A percentile compares a stretch with the other conserved stretches of the same genome.
Conservation (phyloP, 2,329 filamentous ascomycete species). For the Colletotrichum paranaense region DNA sequence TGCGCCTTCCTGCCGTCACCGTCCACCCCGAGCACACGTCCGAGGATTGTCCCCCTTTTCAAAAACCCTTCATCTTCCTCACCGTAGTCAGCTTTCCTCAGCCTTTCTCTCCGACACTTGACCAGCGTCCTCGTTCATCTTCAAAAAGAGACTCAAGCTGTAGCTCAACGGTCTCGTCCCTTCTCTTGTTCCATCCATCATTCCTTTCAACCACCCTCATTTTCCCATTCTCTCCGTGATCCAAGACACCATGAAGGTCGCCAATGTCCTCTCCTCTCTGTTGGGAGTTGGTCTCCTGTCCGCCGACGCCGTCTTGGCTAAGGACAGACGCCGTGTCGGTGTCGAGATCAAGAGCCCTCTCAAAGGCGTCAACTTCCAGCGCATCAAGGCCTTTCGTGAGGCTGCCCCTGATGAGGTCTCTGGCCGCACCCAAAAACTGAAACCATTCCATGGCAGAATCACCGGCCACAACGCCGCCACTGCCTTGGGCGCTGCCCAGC, state of each 20-base stretch:
- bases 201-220: slow-evolving; percentile 23
- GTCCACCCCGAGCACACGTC: not conserved
- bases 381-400: slow-evolving; percentile 42
- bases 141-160: not conserved
- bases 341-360: slow-evolving; percentile 48
- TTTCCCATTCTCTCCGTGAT: not conserved
- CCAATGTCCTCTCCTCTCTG: slow-evolving; percentile 10
- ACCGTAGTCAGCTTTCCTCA: not conserved
- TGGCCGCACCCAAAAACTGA: slow-evolving; percentile 47
- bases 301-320: slow-evolving; percentile 7
- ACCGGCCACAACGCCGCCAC: slow-evolving; percentile 44
- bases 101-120: not conserved
- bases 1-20: slow-evolving; percentile 1
- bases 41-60: not conserved
- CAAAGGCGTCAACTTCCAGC: slow-evolving; percentile 52
- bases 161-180: not conserved
- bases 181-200: slow-evolving; percentile 1
- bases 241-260: slow-evolving; percentile 30
- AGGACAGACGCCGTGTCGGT: slow-evolving; percentile 6
- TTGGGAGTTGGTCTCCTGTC: slow-evolving; percentile 15
- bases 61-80: not conserved
- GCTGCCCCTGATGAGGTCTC: slow-evolving; percentile 44
- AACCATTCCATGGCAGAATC: slow-evolving; percentile 41
- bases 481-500: slow-evolving; percentile 39
- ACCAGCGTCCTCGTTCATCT: not conserved